Evolutionary conservation across 2,329 filamentous ascomycete genomes (phyloP).

Genomic region (Bipolaris cookei): DNA sequence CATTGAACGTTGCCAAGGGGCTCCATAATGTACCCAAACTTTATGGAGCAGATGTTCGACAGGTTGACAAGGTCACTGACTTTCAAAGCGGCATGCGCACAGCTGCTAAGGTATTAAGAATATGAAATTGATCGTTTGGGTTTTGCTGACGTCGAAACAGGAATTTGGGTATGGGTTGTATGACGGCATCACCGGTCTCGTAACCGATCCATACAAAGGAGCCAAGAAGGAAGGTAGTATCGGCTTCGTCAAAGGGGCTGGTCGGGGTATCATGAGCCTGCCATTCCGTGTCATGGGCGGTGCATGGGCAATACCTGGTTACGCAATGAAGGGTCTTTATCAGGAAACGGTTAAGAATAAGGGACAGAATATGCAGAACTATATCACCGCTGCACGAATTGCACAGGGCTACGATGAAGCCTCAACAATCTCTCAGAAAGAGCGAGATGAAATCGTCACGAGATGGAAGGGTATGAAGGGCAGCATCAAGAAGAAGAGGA

Average conservation of each 20-base stretch:
- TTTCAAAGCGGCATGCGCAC: slow-evolving; percentile 76
- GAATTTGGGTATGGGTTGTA: slow-evolving; percentile 80
- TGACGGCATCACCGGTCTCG: slow-evolving; percentile 80
- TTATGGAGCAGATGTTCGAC: slow-evolving; percentile 82
- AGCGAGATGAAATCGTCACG: slow-evolving; percentile 68
- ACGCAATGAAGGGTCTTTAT: slow-evolving; percentile 81
- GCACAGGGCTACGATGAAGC: slow-evolving; percentile 76
- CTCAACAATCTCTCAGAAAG: slow-evolving; percentile 59
- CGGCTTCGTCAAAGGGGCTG: slow-evolving; percentile 80
- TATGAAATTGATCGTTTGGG: background rate
- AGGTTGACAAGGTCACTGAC: slow-evolving; percentile 79
- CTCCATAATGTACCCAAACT: slow-evolving; percentile 87
- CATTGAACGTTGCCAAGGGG: slow-evolving; percentile 79
- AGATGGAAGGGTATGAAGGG: slow-evolving; percentile 68
- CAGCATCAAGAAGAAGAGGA: slow-evolving; percentile 64
- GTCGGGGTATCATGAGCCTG: slow-evolving; percentile 81
- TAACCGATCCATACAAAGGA: slow-evolving; percentile 77
- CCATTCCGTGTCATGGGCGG: slow-evolving; percentile 81
- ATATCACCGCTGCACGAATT: slow-evolving; percentile 78
- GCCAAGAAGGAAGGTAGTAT: slow-evolving; percentile 68
- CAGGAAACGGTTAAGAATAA: slow-evolving; percentile 76
- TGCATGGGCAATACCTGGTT: slow-evolving; percentile 70
- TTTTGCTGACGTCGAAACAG: slow-evolving; percentile 37
- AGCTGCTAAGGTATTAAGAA: slow-evolving; percentile 67
- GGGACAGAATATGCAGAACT: slow-evolving; percentile 74